Evolutionary conservation across 805 yeast genomes (phyloP).

Genomic region (Barnettozyma vustinii): DNA sequence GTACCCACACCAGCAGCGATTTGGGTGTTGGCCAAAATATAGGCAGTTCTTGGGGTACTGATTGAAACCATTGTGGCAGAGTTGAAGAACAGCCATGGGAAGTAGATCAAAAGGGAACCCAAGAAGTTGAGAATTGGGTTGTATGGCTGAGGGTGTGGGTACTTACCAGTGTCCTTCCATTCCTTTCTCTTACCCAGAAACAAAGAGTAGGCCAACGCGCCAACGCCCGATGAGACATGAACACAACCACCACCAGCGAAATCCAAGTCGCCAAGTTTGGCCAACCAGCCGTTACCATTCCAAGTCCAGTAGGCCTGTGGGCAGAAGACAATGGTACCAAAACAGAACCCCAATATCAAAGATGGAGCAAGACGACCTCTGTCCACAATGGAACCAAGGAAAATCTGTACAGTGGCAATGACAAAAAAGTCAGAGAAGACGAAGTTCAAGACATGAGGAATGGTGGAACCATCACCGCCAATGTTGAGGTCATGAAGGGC

Average conservation of each 20-base stretch:
- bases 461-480: constrained; percentile 35
- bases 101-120: constrained; percentile 82
- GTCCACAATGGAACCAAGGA: constrained; percentile 90
- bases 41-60: constrained; percentile 78
- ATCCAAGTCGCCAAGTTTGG: constrained; percentile 86
- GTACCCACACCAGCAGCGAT: constrained; percentile 87
- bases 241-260: constrained; percentile 99
- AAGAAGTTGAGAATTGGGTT: constrained; percentile 84
- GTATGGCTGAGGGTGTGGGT: constrained; percentile 77
- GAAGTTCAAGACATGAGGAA: constrained; percentile 48
- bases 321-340: constrained; percentile 89
- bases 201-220: constrained; percentile 77
- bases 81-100: constrained; percentile 97
- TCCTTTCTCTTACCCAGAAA: constrained; percentile 73
- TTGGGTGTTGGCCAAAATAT: constrained; percentile 88
- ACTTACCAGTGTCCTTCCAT: constrained; percentile 34
- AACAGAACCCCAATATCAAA: constrained; percentile 69
- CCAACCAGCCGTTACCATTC: constrained; percentile 93
- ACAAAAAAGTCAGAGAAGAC: constrained; percentile 89
- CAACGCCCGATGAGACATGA: constrained; percentile 86
- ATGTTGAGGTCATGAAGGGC: constrained; percentile 60
- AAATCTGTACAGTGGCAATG: constrained; percentile 82
- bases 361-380: constrained; percentile 86
- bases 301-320: constrained; percentile 95
- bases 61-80: constrained; percentile 75